Evolutionary conservation across 371 early-diverging fungal genomes (phyloP), one percentile per base, ranked within the genome.

Genomic region (Nematocida ironsii): DNA sequence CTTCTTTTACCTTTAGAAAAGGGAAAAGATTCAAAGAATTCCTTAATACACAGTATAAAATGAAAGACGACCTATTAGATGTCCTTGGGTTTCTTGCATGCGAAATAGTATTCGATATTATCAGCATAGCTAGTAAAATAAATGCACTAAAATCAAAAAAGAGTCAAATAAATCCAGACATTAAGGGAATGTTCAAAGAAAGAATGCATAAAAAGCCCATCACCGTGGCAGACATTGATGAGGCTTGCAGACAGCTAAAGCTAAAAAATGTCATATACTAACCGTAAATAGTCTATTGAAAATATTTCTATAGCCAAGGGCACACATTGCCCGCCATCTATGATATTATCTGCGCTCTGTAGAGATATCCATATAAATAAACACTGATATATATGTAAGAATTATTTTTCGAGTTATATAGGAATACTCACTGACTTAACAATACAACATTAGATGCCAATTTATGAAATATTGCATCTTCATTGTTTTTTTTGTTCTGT

Each of bases 1-100:
- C 98, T 0, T 93, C 94, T 0, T 97, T 97, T 78, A 94, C 94
- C 0, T 95, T 92, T 87, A 92, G 94, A 72, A 95, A 96, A 86
- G 88, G 88, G 44, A 94, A 94, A 84, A 89, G 92, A 58, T 97
- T 97, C 85, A 91, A 93, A 42, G 95, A 95, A 70, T 97, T 96
- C 95, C 92, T 96, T 91, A 89, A 90, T 3, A 86, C 64, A 57
- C 90, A 91, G 68, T 93, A 93, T 83, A 91, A 95, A 11, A 92
- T 83, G 45, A 71, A 74, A 62, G 93, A 92, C 82, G 95, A 97
- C 83, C 91, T 96, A 47, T 91, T 95, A 69, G 98, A 97, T 84
- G 92, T 94, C 73, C 87, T 96, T 5, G 98, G 97, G 0, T 97
- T 95, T 87, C 86, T 97, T 57, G 92, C 93, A 0, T 94, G 92